phyloP scores from a whole-genome alignment of 495 filamentous ascomycete genomes.

The Darksidea phi region DNA sequence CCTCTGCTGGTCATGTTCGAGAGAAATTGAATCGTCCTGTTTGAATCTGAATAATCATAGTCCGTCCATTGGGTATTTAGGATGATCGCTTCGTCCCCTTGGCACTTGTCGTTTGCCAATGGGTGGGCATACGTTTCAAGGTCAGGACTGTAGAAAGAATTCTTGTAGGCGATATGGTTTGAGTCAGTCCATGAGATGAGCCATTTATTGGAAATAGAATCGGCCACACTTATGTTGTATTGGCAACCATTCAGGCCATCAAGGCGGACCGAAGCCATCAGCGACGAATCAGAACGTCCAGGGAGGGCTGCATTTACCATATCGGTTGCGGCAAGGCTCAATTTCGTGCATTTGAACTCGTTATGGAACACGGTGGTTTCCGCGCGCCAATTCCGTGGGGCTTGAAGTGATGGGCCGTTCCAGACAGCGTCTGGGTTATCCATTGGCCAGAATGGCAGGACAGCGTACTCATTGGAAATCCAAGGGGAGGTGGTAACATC shows the following conservation, averaged over 20 bases:
- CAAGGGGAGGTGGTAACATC: constrained; percentile 4
- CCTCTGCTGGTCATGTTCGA: neutral
- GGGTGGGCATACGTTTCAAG: neutral
- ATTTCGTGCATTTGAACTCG: neutral
- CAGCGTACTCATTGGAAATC: neutral
- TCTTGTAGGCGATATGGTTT: neutral
- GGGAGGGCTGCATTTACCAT: neutral
- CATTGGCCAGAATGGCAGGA: constrained; percentile 7
- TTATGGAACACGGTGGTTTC: neutral
- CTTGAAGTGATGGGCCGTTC: neutral
- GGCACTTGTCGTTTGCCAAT: neutral
- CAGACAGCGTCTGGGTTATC: neutral
- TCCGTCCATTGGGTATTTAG: neutral
- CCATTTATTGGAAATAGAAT: no score
- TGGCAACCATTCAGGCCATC: neutral
- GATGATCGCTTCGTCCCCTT: neutral
- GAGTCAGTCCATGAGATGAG: neutral
- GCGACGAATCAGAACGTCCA: neutral
- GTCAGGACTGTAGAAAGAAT: neutral
- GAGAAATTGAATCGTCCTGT: neutral
- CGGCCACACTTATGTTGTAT: neutral
- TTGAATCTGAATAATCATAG: no score
- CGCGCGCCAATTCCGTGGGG: neutral
- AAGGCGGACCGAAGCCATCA: neutral
- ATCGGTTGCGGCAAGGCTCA: neutral